These are phyloP conservation scores for Poa pratensis DNA, from an alignment of 176 grass and related monocot genomes.

Conservation along the genomic window DNA sequence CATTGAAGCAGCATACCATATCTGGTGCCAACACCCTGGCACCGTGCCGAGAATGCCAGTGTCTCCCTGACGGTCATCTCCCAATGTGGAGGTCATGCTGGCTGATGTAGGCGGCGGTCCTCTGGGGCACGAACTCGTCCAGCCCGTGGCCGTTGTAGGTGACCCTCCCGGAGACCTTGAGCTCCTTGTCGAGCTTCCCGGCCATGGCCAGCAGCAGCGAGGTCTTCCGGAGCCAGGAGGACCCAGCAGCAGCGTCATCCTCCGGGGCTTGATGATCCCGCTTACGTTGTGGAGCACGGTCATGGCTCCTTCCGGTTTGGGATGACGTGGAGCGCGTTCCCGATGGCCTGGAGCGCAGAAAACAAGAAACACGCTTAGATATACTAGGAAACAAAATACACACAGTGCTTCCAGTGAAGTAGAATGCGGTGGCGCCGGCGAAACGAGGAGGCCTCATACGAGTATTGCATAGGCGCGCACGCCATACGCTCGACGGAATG, in stretches of 20 bases:
- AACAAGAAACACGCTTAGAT: neutral
- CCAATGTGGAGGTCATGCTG: slow-evolving; percentile 86
- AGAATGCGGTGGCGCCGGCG: neutral
- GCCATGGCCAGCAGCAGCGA: slow-evolving; percentile 78
- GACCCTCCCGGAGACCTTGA: slow-evolving; percentile 68
- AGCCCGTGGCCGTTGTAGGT: slow-evolving; percentile 87
- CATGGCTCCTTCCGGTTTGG: slow-evolving; percentile 63
- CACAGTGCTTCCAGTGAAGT: neutral
- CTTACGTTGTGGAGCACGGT: slow-evolving; percentile 67
- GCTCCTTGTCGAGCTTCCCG: slow-evolving; percentile 76
- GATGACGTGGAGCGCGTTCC: slow-evolving; percentile 60
- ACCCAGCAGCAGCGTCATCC: slow-evolving; percentile 83
- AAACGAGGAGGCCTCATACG: neutral
- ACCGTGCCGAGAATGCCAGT: slow-evolving; percentile 74
- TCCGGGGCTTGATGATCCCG: slow-evolving; percentile 66
- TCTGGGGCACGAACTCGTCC: slow-evolving; percentile 84
- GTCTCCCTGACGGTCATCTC: slow-evolving; percentile 98
- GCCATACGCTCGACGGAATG: slow-evolving; percentile 35
- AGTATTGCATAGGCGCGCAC: neutral
- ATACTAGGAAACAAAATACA: neutral
- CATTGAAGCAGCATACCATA: slow-evolving; percentile 53
- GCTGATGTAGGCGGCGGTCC: slow-evolving; percentile 87
- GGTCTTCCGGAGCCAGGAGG: slow-evolving; percentile 84
- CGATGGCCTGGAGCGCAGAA: slow-evolving; percentile 42
- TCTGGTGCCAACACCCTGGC: slow-evolving; percentile 84